Evolutionary conservation across 2,329 filamentous ascomycete species (phyloP).

Genomic region (Chrysoporthe cubensis): DNA sequence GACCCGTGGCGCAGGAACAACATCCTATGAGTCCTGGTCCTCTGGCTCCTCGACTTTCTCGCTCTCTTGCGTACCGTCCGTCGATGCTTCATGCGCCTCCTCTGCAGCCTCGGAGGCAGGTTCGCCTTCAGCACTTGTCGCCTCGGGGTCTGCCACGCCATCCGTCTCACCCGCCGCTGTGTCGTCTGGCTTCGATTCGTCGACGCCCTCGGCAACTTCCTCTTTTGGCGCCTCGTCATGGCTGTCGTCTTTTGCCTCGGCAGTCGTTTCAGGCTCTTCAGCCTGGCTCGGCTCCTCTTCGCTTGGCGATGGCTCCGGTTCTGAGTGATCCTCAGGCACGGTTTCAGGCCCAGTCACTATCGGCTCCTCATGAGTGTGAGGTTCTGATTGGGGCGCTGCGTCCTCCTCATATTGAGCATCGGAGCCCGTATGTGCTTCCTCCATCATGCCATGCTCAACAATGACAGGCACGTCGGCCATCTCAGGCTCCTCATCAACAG

Average conservation of each 20-base stretch:
- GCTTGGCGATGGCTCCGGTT: constrained; percentile 23
- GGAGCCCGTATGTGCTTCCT: constrained; percentile 12
- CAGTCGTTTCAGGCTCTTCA: constrained; percentile 11
- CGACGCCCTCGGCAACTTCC: constrained; percentile 9
- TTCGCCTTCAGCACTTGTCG: constrained; percentile 22
- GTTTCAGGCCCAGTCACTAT: constrained; percentile 35
- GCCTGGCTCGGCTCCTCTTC: constrained; percentile 30
- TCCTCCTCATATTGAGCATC: constrained; percentile 38
- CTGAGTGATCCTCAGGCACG: constrained; percentile 20
- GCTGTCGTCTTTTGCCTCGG: not conserved
- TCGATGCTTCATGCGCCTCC: not conserved
- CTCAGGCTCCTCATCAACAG: constrained; percentile 51
- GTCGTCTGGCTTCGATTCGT: constrained; percentile 8
- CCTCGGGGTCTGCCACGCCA: constrained; percentile 27
- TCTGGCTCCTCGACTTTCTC: constrained; percentile 11
- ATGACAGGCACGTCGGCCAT: constrained; percentile 43
- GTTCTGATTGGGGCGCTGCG: not conserved
- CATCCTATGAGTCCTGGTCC: constrained; percentile 11
- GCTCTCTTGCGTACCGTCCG: constrained; percentile 14
- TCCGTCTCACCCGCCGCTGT: constrained; percentile 25
- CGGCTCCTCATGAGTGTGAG: constrained; percentile 1
- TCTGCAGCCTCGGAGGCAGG: constrained; percentile 18
- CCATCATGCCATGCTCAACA: constrained; percentile 40
- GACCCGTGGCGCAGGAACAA: not conserved
- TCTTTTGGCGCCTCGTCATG: constrained; percentile 7